Evolutionary conservation across 2,329 filamentous ascomycete genomes (phyloP), one percentile per base, ranked within the genome.

Genomic region (Acrodontium crateriforme): DNA sequence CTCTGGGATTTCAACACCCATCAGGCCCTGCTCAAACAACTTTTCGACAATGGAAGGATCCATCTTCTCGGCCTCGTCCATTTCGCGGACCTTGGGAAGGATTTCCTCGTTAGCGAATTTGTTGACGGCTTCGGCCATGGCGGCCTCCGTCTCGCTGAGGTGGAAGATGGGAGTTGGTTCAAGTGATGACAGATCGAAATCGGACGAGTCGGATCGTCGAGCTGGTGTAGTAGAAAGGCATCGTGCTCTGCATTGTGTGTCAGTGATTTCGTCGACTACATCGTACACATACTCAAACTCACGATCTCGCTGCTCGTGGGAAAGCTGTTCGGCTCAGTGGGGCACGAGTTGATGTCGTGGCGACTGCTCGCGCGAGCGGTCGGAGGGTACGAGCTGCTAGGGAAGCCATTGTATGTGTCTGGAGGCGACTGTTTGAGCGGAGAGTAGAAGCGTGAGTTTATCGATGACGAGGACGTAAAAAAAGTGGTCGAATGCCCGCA

Each of bases 31-130:
- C 63, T 98, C 89, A 48, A 98, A 98, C 28, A 93, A 70, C 59
- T 89, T 80, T 62, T 93, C 84, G 5, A 98, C 78, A 6, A 98
- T 59, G 2, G 68, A 54, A 0, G 82, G 75, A 54, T 95, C 89
- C 89, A 98, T 95, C 32, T 69, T 59, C 65, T 98, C 89, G 16
- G 78, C 77, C 66, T 98, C 89, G 54, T 98, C 89, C 89, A 98
- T 98, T 11, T 92, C 85, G 32, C 89, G 80, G 8, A 82, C 85
- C 55, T 84, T 87, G 30, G 89, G 89, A 28, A 85, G 71, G 42
- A 98, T 78, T 16, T 84, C 71, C 31, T 94, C 84, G 50, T 72
- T 74, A 39, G 89, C 84, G 48, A 95, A 95, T 57, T 89, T 92
- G 45, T 74, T 74, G 4, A 98, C 87, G 1, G 79, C 70, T 32